Percentiles rank a stretch among this genome's conserved stretches.
phyloP scores from a whole-genome alignment of 139 green algal genomes.

The Chlorella sp. region DNA sequence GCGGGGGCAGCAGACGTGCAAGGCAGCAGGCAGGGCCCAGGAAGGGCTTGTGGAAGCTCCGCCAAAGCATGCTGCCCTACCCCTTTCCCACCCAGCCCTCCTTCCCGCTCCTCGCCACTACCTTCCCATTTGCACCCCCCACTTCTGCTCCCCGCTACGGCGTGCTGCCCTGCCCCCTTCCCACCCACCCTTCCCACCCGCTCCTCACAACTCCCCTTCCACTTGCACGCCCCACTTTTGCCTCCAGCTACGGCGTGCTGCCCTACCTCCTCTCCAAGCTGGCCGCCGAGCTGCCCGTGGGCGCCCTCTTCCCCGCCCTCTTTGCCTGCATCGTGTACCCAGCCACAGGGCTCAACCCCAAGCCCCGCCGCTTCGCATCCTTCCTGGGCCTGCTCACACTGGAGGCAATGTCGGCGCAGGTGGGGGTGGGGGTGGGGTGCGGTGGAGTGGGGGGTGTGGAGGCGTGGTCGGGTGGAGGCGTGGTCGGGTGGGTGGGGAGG shows the following conservation, averaged over 20 bases:
- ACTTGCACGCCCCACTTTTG: background rate
- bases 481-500: background rate
- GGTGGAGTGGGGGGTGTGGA: background rate
- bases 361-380: constrained; percentile 60
- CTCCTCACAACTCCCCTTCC: background rate
- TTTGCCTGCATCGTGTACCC: constrained; percentile 90
- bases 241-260: constrained; percentile 50
- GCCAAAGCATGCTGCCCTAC: too few relatives aligned
- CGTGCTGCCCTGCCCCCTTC: background rate
- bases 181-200: background rate
- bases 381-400: constrained; percentile 88
- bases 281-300: constrained; percentile 85
- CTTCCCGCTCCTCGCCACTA: background rate
- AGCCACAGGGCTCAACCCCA: constrained; percentile 77
- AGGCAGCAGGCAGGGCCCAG: too few relatives aligned
- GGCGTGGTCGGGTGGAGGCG: background rate
- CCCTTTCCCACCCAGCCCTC: background rate
- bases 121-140: too few relatives aligned
- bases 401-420: constrained; percentile 64
- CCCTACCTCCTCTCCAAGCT: constrained; percentile 87
- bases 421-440: background rate
- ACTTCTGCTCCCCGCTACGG: background rate
- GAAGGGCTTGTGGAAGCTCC: too few relatives aligned
- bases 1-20: too few relatives aligned
- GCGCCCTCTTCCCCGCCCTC: constrained; percentile 83